Base-by-base conservation (phyloP, 306 rosid species). In the Dryas alaskensis region DNA sequence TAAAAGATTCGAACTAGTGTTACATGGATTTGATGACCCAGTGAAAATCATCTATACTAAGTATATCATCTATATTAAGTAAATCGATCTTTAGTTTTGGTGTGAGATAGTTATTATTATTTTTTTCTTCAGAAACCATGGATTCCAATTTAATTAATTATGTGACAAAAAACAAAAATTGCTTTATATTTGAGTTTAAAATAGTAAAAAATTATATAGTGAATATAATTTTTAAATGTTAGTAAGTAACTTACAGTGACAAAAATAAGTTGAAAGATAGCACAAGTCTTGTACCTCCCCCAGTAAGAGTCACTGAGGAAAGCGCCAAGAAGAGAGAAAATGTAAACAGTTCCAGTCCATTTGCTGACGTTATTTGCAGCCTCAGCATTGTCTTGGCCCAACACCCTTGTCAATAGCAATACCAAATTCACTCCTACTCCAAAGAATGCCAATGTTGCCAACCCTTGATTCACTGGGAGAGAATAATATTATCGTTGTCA, bases 351-450 rank as follows among this genome's bases (percentile, higher is more conserved):
- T 2, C 96, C 96, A 0, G 93, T 88, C 96, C 93, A 90, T 70
- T 86, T 88, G 91, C 96, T 90, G 4, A 90, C 96, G 10, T 78
- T 83, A 66, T 92, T 92, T 6, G 96, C 97, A 0, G 97, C 97
- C 4, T 75, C 84, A 0, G 97, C 97, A 16, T 92, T 92, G 76
- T 92, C 89, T 77, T 92, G 92, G 6, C 89, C 92, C 80, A 92
- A 12, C 16, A 92, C 96, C 67, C 93, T 75, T 0, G 96, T 92
- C 78, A 92, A 65, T 73, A 87, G 86, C 65, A 92, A 12, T 9
- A 92, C 97, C 80, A 92, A 68, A 55, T 92, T 92, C 82, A 89
- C 97, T 48, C 90, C 93, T 0, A 92, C 93, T 0, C 97, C 97
- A 25, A 92, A 92, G 79, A 92, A 92, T 19, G 97, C 96, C 77